Evolutionary conservation across 345 rosid genomes (phyloP).

Genomic region (Kandelia obovata): DNA sequence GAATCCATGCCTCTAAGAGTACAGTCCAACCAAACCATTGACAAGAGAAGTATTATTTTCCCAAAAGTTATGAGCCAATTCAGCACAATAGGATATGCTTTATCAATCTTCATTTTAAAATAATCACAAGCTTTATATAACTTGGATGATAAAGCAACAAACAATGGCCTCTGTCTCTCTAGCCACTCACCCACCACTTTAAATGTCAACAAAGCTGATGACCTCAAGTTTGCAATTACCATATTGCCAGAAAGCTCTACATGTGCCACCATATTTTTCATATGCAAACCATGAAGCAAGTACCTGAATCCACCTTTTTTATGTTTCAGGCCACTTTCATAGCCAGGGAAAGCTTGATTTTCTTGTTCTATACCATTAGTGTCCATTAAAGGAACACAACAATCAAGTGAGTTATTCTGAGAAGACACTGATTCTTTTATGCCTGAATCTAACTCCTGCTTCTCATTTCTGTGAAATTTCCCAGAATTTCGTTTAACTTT

Average conservation of each 20-base stretch:
- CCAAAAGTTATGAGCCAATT: conserved; percentile 65
- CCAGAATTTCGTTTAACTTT: conserved; percentile 24
- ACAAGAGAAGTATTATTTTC: conserved; percentile 62
- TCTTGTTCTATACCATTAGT: conserved; percentile 29
- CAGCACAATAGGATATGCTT: conserved; percentile 54
- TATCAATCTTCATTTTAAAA: conserved; percentile 45
- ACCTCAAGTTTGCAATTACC: conserved; percentile 42
- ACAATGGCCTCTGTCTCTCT: conserved; percentile 58
- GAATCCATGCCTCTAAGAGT: conserved; percentile 82
- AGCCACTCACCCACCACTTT: conserved; percentile 50
- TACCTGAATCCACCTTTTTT: conserved; percentile 30
- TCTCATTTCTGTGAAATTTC: conserved; percentile 30
- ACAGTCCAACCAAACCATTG: conserved; percentile 87
- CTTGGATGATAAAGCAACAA: conserved; percentile 33
- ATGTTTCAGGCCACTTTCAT: conserved; percentile 34
- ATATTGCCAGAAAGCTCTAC: conserved; percentile 43
- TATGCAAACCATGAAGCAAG: conserved; percentile 41
- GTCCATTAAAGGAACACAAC: conserved; percentile 31
- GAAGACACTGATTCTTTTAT: conserved; percentile 33
- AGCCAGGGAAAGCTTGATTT: conserved; percentile 29
- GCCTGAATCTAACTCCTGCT: conserved; percentile 33
- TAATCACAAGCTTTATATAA: conserved; percentile 42
- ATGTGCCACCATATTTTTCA: conserved; percentile 46
- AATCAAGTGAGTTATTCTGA: conserved; percentile 25
- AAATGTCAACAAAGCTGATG: conserved; percentile 30